phyloP scores from a whole-genome alignment of 495 filamentous ascomycete genomes.

The Penicillium atrosanguineum region DNA sequence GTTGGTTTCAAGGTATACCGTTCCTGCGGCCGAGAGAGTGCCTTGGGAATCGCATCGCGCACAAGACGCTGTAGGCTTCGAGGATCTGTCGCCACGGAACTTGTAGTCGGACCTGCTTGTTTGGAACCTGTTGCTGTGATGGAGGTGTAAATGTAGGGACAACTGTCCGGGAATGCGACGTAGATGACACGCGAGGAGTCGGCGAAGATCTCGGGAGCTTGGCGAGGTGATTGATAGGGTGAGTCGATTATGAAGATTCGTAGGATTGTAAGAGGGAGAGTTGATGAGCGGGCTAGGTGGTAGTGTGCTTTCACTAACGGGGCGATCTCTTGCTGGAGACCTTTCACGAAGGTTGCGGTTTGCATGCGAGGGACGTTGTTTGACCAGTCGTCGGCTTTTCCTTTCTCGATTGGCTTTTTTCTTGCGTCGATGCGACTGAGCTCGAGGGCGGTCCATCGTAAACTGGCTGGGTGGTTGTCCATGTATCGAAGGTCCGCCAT shows the following conservation, averaged over 20 bases:
- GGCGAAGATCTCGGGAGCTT: constrained; percentile 40
- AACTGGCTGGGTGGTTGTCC: constrained; percentile 68
- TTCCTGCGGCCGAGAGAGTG: constrained; percentile 66
- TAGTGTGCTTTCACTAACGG: constrained; percentile 80
- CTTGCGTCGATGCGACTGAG: constrained; percentile 40
- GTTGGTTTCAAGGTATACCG: constrained; percentile 66
- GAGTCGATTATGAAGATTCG: constrained; percentile 73
- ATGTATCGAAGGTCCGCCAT: constrained; percentile 77
- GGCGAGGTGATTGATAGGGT: constrained; percentile 59
- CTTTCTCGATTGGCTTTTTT: background rate
- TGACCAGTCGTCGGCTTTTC: constrained; percentile 34
- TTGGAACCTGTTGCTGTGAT: constrained; percentile 42
- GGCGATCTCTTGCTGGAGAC: constrained; percentile 67
- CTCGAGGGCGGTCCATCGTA: constrained; percentile 74
- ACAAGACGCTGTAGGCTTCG: constrained; percentile 67
- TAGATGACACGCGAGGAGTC: constrained; percentile 64
- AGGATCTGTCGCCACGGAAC: constrained; percentile 48
- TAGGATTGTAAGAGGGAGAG: constrained; percentile 64
- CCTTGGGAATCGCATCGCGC: constrained; percentile 72
- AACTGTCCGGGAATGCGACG: constrained; percentile 74
- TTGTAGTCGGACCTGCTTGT: constrained; percentile 9
- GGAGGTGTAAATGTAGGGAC: constrained; percentile 72
- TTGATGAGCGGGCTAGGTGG: constrained; percentile 62
- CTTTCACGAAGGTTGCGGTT: constrained; percentile 67
- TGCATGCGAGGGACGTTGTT: constrained; percentile 67